Percentiles rank a stretch among this genome's conserved stretches.
Evolutionary conservation across 2,329 filamentous ascomycete species (phyloP).

Genomic region (Amauroascus niger): DNA sequence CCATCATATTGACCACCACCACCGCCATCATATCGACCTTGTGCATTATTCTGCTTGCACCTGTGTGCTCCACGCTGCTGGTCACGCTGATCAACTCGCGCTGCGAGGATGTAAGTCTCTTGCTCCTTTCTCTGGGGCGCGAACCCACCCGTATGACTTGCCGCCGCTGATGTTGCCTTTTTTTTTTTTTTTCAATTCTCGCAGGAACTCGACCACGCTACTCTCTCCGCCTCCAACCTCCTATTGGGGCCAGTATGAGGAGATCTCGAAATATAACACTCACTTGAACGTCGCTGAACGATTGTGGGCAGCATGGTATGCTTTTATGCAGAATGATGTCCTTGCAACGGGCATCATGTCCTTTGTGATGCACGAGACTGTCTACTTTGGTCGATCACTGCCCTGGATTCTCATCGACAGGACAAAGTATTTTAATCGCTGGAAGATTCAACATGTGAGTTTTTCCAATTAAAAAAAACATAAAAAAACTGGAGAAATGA

Average conservation of each 20-base stretch:
- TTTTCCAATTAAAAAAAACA: too few species aligned
- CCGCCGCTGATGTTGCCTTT: neutral
- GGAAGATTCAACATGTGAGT: constrained; percentile 82
- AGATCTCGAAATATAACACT: constrained; percentile 64
- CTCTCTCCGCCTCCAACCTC: constrained; percentile 37
- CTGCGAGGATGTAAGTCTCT: constrained; percentile 20
- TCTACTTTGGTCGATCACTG: constrained; percentile 87
- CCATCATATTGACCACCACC: neutral
- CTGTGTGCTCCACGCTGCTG: constrained; percentile 7
- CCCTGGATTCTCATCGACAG: constrained; percentile 89
- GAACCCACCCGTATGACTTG: neutral
- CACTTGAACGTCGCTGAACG: constrained; percentile 78
- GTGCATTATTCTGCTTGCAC: neutral
- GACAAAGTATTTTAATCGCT: constrained; percentile 79
- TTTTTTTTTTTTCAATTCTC: neutral
- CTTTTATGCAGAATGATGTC: constrained; percentile 95
- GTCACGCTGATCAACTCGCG: constrained; percentile 10
- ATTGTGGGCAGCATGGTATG: constrained; percentile 93
- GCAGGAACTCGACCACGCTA: constrained; percentile 41
- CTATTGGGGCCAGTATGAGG: constrained; percentile 57
- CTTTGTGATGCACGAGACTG: constrained; percentile 83
- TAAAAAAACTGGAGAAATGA: too few species aligned
- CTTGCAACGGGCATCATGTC: constrained; percentile 97
- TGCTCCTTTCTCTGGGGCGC: neutral
- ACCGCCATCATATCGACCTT: neutral